Evolutionary conservation across 1,284 basidiomycete genomes (phyloP), one percentile per base, ranked within the genome.

Genomic region (Ceratobasidium theobromae): DNA sequence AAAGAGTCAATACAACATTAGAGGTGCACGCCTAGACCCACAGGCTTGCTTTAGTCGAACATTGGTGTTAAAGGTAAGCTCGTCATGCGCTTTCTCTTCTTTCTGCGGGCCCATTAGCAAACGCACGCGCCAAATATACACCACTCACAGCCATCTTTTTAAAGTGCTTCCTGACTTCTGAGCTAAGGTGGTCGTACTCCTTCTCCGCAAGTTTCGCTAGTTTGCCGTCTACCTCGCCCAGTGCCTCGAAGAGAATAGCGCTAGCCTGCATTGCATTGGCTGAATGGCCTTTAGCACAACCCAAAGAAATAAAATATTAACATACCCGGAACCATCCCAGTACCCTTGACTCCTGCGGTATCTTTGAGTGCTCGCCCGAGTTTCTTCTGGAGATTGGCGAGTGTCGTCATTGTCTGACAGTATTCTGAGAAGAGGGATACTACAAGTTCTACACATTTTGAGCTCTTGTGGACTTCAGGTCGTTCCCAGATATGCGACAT

Each of bases 131-230:
- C 40, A 54, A 32, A 49, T 30, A 9, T 32, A 40, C 14, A 46
- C 28, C 18, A 75, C 79, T 69, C 72, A 89, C 89, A 57, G 85
- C 81, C 52, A 91, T 80, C 75, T 86, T 89, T 82, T 88, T 90
- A 79, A 91, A 86, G 87, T 88, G 91, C 71, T 88, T 91, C 79
- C 86, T 87, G 43, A 91, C 83, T 69, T 91, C 89, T 38, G 77
- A 75, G 69, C 83, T 85, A 52, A 89, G 76, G 23, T 69, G 72
- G 69, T 86, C 85, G 68, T 85, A 89, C 71, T 91, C 88, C 76
- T 85, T 89, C 72, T 89, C 87, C 4, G 82, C 82, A 67, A 87
- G 73, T 77, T 88, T 91, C 40, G 83, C 81, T 74, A 88, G 89
- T 76, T 88, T 91, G 69, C 77, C 69, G 71, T 90, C 86, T 54